A percentile compares a stretch with the other conserved stretches of the same genome.
Evolutionary conservation across 768 basidiomycete species (phyloP).

Genomic region (Calvatia gigantea): DNA sequence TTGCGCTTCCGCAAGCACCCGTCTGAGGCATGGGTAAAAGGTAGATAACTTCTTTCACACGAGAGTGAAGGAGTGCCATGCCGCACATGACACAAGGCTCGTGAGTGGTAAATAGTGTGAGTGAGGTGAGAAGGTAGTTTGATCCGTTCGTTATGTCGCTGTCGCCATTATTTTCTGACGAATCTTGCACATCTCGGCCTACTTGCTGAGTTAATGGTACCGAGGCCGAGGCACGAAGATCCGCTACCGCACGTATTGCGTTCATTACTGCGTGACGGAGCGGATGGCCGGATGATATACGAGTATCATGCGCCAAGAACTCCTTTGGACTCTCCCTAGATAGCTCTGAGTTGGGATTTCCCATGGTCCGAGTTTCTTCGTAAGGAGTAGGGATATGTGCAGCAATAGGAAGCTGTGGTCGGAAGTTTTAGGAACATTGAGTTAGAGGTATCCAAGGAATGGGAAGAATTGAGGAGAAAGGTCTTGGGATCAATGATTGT

Average conservation of each 20-base stretch:
- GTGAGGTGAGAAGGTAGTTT: constrained; percentile 85
- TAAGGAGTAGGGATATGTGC: constrained; percentile 63
- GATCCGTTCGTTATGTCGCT: constrained; percentile 48
- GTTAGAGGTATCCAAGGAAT: background rate
- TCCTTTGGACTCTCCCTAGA: constrained; percentile 17
- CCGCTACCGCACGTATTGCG: constrained; percentile 63
- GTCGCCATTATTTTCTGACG: background rate
- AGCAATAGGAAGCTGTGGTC: constrained; percentile 65
- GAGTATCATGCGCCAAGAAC: constrained; percentile 67
- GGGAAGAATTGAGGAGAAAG: constrained; percentile 2
- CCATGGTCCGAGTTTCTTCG: constrained; percentile 22
- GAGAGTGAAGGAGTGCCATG: constrained; percentile 93
- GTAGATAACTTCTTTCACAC: constrained; percentile 85
- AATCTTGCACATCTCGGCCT: constrained; percentile 10
- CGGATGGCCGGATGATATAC: constrained; percentile 65
- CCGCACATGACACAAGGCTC: constrained; percentile 98
- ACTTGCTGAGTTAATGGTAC: background rate
- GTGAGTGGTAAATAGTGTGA: constrained; percentile 86
- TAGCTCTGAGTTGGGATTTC: constrained; percentile 10
- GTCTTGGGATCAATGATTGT: constrained; percentile 2
- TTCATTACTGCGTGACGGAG: constrained; percentile 86
- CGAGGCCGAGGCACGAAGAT: constrained; percentile 37
- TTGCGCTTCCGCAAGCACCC: constrained; percentile 81
- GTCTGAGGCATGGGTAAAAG: constrained; percentile 70
- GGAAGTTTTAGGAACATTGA: constrained; percentile 1